These are phyloP conservation scores for Fragaria vesca DNA, from an alignment of 306 rosid genomes.

Conservation along the genomic window DNA sequence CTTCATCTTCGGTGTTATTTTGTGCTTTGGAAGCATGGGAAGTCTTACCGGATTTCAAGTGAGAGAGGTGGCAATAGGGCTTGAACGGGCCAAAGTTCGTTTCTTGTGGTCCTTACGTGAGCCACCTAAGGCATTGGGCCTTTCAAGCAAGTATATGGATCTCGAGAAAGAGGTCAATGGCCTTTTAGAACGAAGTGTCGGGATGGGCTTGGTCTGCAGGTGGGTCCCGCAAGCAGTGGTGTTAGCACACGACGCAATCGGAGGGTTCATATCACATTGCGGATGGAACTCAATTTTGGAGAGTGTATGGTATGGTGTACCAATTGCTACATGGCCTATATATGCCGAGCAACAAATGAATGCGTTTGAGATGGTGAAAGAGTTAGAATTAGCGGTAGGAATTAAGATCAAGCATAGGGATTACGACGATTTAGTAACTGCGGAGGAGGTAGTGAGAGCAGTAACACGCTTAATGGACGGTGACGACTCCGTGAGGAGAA, in stretches of 20 bases:
- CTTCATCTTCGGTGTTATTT: background rate
- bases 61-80: background rate
- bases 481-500: slow-evolving; percentile 24
- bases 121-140: slow-evolving; percentile 32
- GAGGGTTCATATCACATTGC: slow-evolving; percentile 61
- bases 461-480: slow-evolving; percentile 26
- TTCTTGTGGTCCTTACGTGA: slow-evolving; percentile 47
- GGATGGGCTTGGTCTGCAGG: slow-evolving; percentile 44
- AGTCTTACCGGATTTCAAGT: background rate
- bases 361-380: slow-evolving; percentile 56
- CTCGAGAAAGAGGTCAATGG: background rate
- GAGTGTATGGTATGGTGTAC: slow-evolving; percentile 54
- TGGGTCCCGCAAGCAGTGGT: slow-evolving; percentile 52
- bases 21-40: background rate
- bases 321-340: slow-evolving; percentile 59
- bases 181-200: slow-evolving; percentile 34
- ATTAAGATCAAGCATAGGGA: slow-evolving; percentile 41
- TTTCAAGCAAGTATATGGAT: slow-evolving; percentile 18
- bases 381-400: slow-evolving; percentile 52
- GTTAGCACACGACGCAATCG: slow-evolving; percentile 35
- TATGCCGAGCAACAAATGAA: slow-evolving; percentile 52
- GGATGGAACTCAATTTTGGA: slow-evolving; percentile 53
- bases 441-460: slow-evolving; percentile 34
- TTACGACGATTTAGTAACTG: slow-evolving; percentile 31
- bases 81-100: background rate